Conservation (phyloP, 164 flowering plant genomes). For the Dillenia turbinata region DNA sequence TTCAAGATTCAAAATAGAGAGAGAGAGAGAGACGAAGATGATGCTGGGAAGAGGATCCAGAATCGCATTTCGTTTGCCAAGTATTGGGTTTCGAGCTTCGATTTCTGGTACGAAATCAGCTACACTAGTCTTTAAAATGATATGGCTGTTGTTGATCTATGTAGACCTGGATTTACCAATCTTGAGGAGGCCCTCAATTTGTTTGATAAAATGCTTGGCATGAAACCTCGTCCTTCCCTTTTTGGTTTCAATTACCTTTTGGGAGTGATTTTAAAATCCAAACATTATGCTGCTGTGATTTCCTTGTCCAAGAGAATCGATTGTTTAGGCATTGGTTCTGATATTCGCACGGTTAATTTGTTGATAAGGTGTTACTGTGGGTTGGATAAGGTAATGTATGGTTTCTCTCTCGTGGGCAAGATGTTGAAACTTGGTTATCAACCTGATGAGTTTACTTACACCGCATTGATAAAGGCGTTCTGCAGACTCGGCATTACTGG, state of each 20-base stretch:
- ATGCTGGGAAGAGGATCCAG: too few relatives aligned
- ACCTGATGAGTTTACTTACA: too few relatives aligned
- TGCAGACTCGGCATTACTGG: too few relatives aligned
- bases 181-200: not conserved
- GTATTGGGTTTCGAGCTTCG: too few relatives aligned
- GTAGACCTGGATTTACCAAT: not conserved
- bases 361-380: conserved; percentile 13
- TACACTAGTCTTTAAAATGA: too few relatives aligned
- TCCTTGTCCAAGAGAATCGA: conserved; percentile 4
- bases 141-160: not conserved
- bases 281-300: conserved; percentile 4
- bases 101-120: too few relatives aligned
- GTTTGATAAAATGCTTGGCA: not conserved
- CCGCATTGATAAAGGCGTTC: too few relatives aligned
- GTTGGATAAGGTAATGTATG: conserved; percentile 1
- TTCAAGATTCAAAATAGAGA: too few relatives aligned
- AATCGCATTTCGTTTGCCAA: too few relatives aligned
- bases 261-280: not conserved
- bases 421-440: too few relatives aligned
- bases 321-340: not conserved
- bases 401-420: too few relatives aligned
- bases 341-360: conserved; percentile 1
- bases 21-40: too few relatives aligned
- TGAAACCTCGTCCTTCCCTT: conserved; percentile 3
- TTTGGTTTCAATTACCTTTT: conserved; percentile 1